These are phyloP conservation scores for Colletotrichum sp. DNA, from an alignment of 2,329 filamentous ascomycete species.

Conservation along the genomic window DNA sequence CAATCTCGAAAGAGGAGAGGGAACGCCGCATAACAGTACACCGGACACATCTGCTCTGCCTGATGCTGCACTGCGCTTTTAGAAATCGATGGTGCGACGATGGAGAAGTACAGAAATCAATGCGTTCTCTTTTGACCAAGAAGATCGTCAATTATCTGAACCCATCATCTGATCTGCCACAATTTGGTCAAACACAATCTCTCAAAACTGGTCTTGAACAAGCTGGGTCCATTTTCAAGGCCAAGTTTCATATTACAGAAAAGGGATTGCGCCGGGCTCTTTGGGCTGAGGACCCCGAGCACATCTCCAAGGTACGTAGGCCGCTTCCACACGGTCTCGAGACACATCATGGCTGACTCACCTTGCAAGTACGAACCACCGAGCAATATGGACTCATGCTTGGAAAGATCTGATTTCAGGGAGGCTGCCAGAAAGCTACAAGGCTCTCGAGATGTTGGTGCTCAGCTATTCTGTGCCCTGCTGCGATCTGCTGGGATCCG, in stretches of 20 bases:
- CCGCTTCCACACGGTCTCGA: not conserved
- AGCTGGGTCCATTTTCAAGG: slow-evolving; percentile 69
- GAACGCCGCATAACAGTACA: slow-evolving; percentile 75
- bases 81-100: slow-evolving; percentile 94
- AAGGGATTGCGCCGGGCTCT: slow-evolving; percentile 72
- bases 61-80: slow-evolving; percentile 77
- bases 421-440: slow-evolving; percentile 70
- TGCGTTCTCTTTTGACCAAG: slow-evolving; percentile 69
- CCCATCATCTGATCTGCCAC: slow-evolving; percentile 69
- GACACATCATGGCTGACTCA: slow-evolving; percentile 11
- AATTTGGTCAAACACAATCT: slow-evolving; percentile 78
- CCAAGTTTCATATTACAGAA: slow-evolving; percentile 73
- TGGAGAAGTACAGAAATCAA: slow-evolving; percentile 65
- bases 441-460: slow-evolving; percentile 88
- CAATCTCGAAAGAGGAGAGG: slow-evolving; percentile 59
- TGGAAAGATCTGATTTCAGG: slow-evolving; percentile 77
- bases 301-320: slow-evolving; percentile 60
- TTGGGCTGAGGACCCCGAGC: slow-evolving; percentile 75
- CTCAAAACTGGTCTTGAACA: slow-evolving; percentile 81
- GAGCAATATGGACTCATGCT: slow-evolving; percentile 68
- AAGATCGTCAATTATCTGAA: slow-evolving; percentile 73
- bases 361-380: slow-evolving; percentile 58
- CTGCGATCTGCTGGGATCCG: slow-evolving; percentile 84
- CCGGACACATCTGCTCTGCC: slow-evolving; percentile 82
- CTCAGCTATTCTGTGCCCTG: slow-evolving; percentile 88